Conservation (phyloP, 2,329 filamentous ascomycete species). For the Ustulina deusta region DNA sequence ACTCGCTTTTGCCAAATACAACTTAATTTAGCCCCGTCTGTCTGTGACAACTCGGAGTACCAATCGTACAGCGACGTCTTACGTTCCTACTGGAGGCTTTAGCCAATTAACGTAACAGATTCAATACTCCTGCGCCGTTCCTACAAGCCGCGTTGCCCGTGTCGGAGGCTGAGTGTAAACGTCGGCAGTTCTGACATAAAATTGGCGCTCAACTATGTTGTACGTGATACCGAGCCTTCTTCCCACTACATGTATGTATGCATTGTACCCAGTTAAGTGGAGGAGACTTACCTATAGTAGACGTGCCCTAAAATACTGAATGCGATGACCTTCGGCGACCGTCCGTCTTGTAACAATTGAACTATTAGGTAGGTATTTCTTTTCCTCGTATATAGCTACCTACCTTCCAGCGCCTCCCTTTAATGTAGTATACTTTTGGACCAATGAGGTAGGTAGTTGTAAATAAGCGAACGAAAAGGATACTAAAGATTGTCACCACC, state of each 20-base stretch:
- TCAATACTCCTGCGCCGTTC: conserved; percentile 10
- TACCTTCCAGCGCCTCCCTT: too few species aligned
- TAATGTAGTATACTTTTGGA: too few species aligned
- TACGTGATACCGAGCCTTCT: neutral
- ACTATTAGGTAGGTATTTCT: neutral
- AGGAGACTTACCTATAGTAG: neutral
- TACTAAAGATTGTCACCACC: neutral
- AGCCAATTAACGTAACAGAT: conserved; percentile 10
- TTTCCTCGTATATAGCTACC: neutral
- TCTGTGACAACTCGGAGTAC: conserved; percentile 30
- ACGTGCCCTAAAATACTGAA: neutral
- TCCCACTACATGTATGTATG: neutral
- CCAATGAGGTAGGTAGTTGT: conserved; percentile 7
- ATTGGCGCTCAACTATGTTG: neutral
- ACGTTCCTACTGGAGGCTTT: conserved; percentile 8
- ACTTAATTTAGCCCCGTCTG: conserved; percentile 32
- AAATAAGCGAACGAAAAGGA: conserved; percentile 10
- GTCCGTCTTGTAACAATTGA: neutral
- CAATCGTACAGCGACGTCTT: conserved; percentile 31
- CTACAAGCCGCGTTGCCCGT: conserved; percentile 7
- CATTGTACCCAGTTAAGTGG: conserved; percentile 8
- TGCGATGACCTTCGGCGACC: neutral
- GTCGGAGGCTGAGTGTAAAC: conserved; percentile 7
- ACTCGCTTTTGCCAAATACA: conserved; percentile 33
- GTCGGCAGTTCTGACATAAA: conserved; percentile 20